These are phyloP conservation scores for Chaetomium olivaceum DNA, from an alignment of 2,329 filamentous ascomycete species.

Conservation along the genomic window DNA sequence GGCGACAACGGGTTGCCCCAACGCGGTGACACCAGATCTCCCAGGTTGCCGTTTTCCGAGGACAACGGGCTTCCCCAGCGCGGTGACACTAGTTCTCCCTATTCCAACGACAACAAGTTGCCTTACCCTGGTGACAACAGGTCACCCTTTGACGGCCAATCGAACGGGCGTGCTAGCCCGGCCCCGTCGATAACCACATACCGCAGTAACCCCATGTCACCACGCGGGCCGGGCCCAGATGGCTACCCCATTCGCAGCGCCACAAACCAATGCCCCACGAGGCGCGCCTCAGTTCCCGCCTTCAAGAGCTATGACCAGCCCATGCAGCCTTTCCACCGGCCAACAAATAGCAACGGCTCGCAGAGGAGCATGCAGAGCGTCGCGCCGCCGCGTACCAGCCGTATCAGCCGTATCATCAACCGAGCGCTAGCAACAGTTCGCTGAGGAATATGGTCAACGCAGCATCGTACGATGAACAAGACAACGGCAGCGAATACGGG, in stretches of 20 bases:
- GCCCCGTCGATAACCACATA: slow-evolving; percentile 37
- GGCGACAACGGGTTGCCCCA: slow-evolving; percentile 1
- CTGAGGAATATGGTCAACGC: slow-evolving; percentile 25
- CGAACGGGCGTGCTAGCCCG: slow-evolving; percentile 35
- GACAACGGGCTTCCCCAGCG: not conserved
- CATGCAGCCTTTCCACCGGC: slow-evolving; percentile 29
- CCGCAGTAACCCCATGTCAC: slow-evolving; percentile 28
- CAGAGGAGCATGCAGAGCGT: slow-evolving; percentile 1
- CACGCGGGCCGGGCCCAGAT: slow-evolving; percentile 30
- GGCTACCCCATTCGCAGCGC: slow-evolving; percentile 33
- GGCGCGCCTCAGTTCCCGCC: slow-evolving; percentile 32
- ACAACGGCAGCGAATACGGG: slow-evolving; percentile 18
- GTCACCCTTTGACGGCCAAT: slow-evolving; percentile 28
- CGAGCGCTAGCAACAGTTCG: slow-evolving; percentile 30
- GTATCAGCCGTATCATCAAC: slow-evolving; percentile 24
- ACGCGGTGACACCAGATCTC: slow-evolving; percentile 4
- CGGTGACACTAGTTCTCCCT: not conserved
- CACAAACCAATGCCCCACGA: slow-evolving; percentile 30
- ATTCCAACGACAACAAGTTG: not conserved
- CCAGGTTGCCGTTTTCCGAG: not conserved
- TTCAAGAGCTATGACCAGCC: slow-evolving; percentile 42
- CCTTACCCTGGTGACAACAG: slow-evolving; percentile 1
- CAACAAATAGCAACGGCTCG: slow-evolving; percentile 22
- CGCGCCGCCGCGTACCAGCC: slow-evolving; percentile 11
- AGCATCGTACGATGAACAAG: slow-evolving; percentile 9